A percentile compares a stretch with the other conserved stretches of the same genome.
Conservation (phyloP, 164 flowering plant genomes). For the Sedum album region DNA sequence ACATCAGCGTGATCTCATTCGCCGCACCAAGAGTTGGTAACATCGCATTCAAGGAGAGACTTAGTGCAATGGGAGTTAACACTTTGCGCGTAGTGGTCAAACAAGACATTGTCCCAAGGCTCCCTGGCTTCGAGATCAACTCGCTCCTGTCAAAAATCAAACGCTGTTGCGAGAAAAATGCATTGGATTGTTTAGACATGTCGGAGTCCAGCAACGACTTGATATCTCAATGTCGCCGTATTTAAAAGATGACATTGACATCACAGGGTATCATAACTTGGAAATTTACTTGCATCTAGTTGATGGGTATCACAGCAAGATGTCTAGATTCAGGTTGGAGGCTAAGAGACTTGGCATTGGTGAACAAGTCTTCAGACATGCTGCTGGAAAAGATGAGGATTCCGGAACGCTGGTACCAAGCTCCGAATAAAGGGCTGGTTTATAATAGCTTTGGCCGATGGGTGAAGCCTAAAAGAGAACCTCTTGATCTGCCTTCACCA, state of each 20-base stretch:
- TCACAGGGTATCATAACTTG: slow-evolving; percentile 34
- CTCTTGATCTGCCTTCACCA: slow-evolving; percentile 40
- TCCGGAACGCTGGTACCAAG: slow-evolving; percentile 41
- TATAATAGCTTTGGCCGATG: slow-evolving; percentile 44
- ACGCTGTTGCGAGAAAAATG: slow-evolving; percentile 22
- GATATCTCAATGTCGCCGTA: slow-evolving; percentile 31
- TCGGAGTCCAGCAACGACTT: slow-evolving; percentile 43
- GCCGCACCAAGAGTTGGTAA: slow-evolving; percentile 68
- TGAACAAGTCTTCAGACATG: slow-evolving; percentile 34
- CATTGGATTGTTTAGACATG: slow-evolving; percentile 52
- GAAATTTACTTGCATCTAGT: slow-evolving; percentile 53
- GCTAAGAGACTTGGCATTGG: slow-evolving; percentile 38
- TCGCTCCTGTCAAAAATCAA: slow-evolving; percentile 24
- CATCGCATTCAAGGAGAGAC: slow-evolving; percentile 30
- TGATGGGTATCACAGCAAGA: slow-evolving; percentile 29
- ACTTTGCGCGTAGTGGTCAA: slow-evolving; percentile 30
- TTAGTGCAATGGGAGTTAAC: slow-evolving; percentile 32
- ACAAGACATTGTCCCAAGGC: slow-evolving; percentile 43
- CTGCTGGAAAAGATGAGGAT: slow-evolving; percentile 28
- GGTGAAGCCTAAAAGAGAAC: slow-evolving; percentile 46
- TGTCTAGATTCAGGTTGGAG: slow-evolving; percentile 20
- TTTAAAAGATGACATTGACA: slow-evolving; percentile 27
- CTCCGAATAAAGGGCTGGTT: slow-evolving; percentile 46
- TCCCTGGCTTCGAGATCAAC: slow-evolving; percentile 44
- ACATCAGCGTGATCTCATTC: slow-evolving; percentile 46